Base-by-base conservation (phyloP, 768 basidiomycete species). In the Podaxis sp. region DNA sequence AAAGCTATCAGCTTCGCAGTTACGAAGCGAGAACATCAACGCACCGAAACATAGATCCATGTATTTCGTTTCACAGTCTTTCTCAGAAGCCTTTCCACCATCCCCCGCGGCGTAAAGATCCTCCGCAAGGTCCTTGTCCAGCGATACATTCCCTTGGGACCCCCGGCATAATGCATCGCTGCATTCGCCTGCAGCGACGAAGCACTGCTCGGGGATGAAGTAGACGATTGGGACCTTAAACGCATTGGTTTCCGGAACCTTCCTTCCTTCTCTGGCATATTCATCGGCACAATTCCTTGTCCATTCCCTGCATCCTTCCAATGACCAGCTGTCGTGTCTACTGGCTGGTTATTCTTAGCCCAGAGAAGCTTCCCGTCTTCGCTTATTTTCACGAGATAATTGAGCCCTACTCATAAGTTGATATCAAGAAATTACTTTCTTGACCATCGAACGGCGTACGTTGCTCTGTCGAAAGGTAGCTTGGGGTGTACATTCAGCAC, bases 21-120 rank as follows among this genome's bases (percentile, higher is more conserved):
- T 55, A 51, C 52, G 32, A 55, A 53, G 35, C n/a, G 32, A 35
- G 38, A 32, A 4, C 9, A 44, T n/a, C 25, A 25, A 70, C 80
- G 64, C 65, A 85, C 86, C 54, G 83, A 76, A 7, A 85, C 83
- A 69, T 87, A 89, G 36, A 90, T 87, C 87, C 87, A 89, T 2
- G 85, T 86, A 69, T 88, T 84, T 37, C 77, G 73, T 61, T 75
- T 73, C 9, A 88, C 74, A 0, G 85, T 87, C 71, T 85, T 87
- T 52, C 83, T 70, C 54, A 88, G 69, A 51, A 88, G 62, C 55
- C 79, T 74, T 55, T 87, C 81, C 54, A 78, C 73, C 21, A 83
- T 68, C 4, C 85, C 85, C n/a, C 72, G 70, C 5, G 77, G 65
- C 7, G 84, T 86, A 52, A 87, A 78, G 57, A 76, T 70, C 46